These are phyloP conservation scores for Candida multigemmis DNA, from an alignment of 805 yeast genomes.

Conservation along the genomic window DNA sequence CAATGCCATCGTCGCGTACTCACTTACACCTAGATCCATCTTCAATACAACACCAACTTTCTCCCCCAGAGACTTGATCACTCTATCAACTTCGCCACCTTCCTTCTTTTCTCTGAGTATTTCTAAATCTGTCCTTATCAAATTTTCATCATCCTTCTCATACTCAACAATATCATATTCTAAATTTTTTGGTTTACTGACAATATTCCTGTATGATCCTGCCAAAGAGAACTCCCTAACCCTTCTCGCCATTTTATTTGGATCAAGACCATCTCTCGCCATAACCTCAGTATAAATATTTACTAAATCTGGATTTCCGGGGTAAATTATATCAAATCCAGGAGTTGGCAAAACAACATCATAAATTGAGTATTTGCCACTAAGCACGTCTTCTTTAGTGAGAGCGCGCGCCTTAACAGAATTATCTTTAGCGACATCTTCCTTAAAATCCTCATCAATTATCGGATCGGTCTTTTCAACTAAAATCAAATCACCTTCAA, in stretches of 20 bases:
- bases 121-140: constrained; percentile 70
- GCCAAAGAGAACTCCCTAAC: constrained; percentile 85
- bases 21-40: constrained; percentile 73
- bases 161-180: constrained; percentile 60
- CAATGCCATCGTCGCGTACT: constrained; percentile 96
- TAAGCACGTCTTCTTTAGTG: constrained; percentile 61
- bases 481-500: constrained; percentile 74
- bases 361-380: constrained; percentile 52
- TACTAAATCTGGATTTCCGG: constrained; percentile 52
- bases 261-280: constrained; percentile 78
- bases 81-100: constrained; percentile 16
- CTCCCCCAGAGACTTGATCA: constrained; percentile 21
- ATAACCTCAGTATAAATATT: constrained; percentile 62
- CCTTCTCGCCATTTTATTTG: constrained; percentile 73
- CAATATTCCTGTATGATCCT: constrained; percentile 76
- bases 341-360: constrained; percentile 96
- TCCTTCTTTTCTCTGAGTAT: constrained; percentile 23
- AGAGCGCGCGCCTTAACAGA: constrained; percentile 65
- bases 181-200: constrained; percentile 57
- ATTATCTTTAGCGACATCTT: constrained; percentile 54
- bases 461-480: constrained; percentile 5
- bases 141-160: constrained; percentile 48
- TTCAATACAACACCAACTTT: constrained; percentile 66
- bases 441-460: constrained; percentile 38
- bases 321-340: constrained; percentile 87